Evolutionary conservation across 1,284 basidiomycete genomes (phyloP), one percentile per base, ranked within the genome.

Genomic region (Abortiporus biennis): DNA sequence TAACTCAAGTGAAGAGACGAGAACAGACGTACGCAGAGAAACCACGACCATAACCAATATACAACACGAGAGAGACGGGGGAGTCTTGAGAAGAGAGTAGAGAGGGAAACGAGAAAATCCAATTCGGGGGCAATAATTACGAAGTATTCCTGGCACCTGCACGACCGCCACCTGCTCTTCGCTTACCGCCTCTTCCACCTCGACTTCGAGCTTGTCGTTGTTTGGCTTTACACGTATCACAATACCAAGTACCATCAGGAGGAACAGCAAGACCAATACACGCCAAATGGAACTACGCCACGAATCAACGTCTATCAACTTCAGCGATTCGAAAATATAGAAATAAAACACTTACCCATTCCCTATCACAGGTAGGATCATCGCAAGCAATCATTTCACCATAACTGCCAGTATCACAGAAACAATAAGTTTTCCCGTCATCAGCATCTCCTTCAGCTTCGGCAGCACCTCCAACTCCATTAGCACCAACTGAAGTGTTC

Each of bases 301-400:
- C 8, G 23, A 35, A 35, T 12, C 16, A 15, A 23, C 9, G 19
- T 4, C 23, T 31, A 30, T 36, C 22, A 44, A 41, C 31, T 23
- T 32, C 21, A 37, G 15, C 15, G 15, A 48, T 15, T 33, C 11
- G 40, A 43, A 45, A 22, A 32, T 19, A 45, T 30, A 38, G 17
- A 29, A 20, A 46, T 6, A 41, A 36, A 41, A 46, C 38, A 80
- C 89, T 60, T 56, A 95, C 92, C 95, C 95, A 98, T 84, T 98
- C 94, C 44, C 76, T 72, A 56, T 86, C 81, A 65, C 95, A 98
- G 36, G 78, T 76, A n/a, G 74, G 70, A 53, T 86, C 87, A 63
- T 99, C 95, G 61, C 95, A 99, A 2, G 83, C 95, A 55, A 99
- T 93, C 95, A 99, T 99, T 65, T 95, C 89, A 22, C 94, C 93